A percentile compares a stretch with the other conserved stretches of the same genome.
Evolutionary conservation across 805 yeast genomes (phyloP).

Genomic region (Blastobotrys parvus): DNA sequence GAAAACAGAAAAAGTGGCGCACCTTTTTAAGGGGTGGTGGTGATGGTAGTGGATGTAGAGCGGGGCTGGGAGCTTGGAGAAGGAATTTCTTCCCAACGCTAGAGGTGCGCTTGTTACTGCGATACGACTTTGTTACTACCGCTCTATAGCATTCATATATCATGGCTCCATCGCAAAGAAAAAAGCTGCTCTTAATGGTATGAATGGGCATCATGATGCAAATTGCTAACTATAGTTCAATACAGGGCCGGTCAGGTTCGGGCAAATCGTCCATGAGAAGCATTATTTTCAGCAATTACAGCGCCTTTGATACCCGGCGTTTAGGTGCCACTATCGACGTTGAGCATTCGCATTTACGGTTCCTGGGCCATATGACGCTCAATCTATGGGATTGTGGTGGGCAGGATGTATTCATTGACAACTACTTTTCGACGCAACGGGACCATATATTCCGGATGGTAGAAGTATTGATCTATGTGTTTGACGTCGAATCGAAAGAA

Average conservation of each 20-base stretch:
- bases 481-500: conserved; percentile 90
- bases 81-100: too few relatives aligned
- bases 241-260: conserved; percentile 86
- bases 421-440: conserved; percentile 77
- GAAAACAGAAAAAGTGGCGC: too few relatives aligned
- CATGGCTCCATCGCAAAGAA: conserved; percentile 33
- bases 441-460: conserved; percentile 94
- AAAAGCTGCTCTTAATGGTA: conserved; percentile 56
- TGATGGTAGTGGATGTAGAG: too few relatives aligned
- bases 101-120: too few relatives aligned
- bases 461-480: conserved; percentile 90
- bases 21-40: too few relatives aligned
- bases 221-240: neutral
- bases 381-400: conserved; percentile 96
- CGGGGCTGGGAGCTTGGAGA: too few relatives aligned
- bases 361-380: conserved; percentile 89
- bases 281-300: conserved; percentile 88
- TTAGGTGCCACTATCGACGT: conserved; percentile 97
- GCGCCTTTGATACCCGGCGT: conserved; percentile 93
- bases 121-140: too few relatives aligned
- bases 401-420: conserved; percentile 94
- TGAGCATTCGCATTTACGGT: conserved; percentile 91
- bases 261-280: conserved; percentile 98
- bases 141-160: too few relatives aligned
- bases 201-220: conserved; percentile 9